These are phyloP conservation scores for Aspergillus viridinutans DNA, from an alignment of 2,329 filamentous ascomycete genomes.

Conservation along the genomic window DNA sequence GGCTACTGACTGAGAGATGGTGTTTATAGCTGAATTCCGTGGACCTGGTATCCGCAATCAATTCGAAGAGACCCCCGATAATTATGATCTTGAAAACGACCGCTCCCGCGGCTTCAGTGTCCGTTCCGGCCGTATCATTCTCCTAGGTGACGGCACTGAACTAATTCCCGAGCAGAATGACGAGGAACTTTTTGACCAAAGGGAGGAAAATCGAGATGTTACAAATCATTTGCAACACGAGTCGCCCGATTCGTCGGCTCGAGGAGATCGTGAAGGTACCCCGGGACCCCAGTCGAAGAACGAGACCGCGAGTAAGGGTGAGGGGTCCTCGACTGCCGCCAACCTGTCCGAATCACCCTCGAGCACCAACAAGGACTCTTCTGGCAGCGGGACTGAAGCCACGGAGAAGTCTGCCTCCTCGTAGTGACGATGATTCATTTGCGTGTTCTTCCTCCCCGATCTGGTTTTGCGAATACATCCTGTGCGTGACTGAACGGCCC, in stretches of 20 bases:
- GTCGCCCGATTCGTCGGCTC: slow-evolving; percentile 31
- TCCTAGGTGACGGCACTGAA: slow-evolving; percentile 92
- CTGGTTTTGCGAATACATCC: slow-evolving; percentile 11
- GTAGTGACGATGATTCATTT: slow-evolving; percentile 21
- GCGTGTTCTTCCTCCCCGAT: slow-evolving; percentile 12
- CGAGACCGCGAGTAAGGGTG: slow-evolving; percentile 19
- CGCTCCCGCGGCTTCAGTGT: slow-evolving; percentile 66
- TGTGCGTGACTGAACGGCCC: slow-evolving; percentile 1
- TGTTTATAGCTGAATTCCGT: slow-evolving; percentile 70
- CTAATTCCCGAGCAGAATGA: slow-evolving; percentile 84
- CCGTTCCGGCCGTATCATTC: slow-evolving; percentile 78
- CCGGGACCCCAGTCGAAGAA: slow-evolving; percentile 45
- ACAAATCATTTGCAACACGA: slow-evolving; percentile 74
- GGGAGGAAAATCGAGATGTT: slow-evolving; percentile 79
- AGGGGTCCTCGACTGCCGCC: slow-evolving; percentile 11
- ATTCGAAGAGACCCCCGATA: slow-evolving; percentile 69
- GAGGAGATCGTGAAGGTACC: slow-evolving; percentile 49
- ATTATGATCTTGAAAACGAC: slow-evolving; percentile 50
- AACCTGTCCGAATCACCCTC: slow-evolving; percentile 36
- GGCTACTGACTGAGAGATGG: slow-evolving; percentile 37
- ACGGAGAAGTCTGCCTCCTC: slow-evolving; percentile 25
- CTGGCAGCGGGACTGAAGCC: slow-evolving; percentile 12
- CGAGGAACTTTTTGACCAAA: slow-evolving; percentile 89
- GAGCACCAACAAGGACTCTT: slow-evolving; percentile 33
- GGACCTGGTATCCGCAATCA: slow-evolving; percentile 77